phyloP scores from a whole-genome alignment of 805 yeast species.

The Candida insectalens region DNA sequence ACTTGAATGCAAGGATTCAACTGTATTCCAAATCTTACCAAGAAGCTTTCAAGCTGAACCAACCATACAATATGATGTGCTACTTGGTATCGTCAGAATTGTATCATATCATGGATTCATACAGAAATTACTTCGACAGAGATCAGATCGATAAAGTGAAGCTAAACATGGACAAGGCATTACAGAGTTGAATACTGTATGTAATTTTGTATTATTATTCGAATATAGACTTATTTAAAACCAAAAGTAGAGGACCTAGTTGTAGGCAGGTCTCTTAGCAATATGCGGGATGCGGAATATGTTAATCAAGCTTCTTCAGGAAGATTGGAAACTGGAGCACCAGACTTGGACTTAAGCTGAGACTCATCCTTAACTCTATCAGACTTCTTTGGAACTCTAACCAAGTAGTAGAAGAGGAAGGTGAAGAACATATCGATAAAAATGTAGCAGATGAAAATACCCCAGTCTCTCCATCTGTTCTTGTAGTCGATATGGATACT shows the following conservation, averaged over 20 bases:
- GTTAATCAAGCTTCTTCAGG: conserved; percentile 6
- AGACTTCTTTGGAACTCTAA: conserved; percentile 64
- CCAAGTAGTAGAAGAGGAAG: conserved; percentile 39
- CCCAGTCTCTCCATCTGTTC: conserved; percentile 57
- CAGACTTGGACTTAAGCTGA: conserved; percentile 11
- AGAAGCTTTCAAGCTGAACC: conserved; percentile 5
- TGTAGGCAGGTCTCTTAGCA: no score
- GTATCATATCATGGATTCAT: conserved; percentile 6
- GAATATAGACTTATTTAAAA: no score
- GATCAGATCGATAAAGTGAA: conserved; percentile 1
- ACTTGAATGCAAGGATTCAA: conserved; percentile 11
- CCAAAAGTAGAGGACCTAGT: no score
- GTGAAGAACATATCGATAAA: conserved; percentile 29
- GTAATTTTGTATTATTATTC: no score
- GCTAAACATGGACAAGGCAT: not conserved
- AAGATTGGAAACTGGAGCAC: conserved; percentile 5
- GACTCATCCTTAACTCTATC: conserved; percentile 22
- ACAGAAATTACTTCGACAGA: conserved; percentile 7
- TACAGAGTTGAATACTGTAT: no score
- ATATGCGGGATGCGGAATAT: no score
- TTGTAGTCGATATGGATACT: conserved; percentile 30
- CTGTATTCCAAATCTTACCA: conserved; percentile 13
- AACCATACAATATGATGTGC: conserved; percentile 5
- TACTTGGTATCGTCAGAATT: conserved; percentile 9
- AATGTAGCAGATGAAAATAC: conserved; percentile 42